A percentile compares a stretch with the other conserved stretches of the same genome.
phyloP scores from a whole-genome alignment of 495 filamentous ascomycete species.

The Lasiosphaeris hirsuta region DNA sequence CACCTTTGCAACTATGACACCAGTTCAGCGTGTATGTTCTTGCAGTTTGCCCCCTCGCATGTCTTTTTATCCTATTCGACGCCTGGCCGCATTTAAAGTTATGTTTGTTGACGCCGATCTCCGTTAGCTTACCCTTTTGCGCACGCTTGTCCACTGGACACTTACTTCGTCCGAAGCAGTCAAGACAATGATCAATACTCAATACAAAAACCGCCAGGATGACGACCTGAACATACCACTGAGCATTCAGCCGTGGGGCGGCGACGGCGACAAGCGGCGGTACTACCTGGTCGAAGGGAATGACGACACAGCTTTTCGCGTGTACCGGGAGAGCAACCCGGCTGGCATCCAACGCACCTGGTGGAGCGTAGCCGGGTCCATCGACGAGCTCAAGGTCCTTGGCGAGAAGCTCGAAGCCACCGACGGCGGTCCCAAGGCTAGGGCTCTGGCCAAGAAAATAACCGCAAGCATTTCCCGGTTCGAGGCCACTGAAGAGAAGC shows the following conservation, averaged over 20 bases:
- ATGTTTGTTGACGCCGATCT: background rate
- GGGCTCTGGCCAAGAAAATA: slow-evolving; percentile 73
- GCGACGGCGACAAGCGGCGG: slow-evolving; percentile 82
- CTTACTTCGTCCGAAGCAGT: slow-evolving; percentile 86
- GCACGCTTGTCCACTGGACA: slow-evolving; percentile 81
- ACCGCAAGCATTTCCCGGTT: slow-evolving; percentile 83
- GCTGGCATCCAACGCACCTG: slow-evolving; percentile 72
- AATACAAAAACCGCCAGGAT: slow-evolving; percentile 88
- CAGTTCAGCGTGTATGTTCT: slow-evolving; percentile 71
- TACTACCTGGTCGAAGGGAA: slow-evolving; percentile 93
- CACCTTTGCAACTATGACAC: slow-evolving; percentile 74
- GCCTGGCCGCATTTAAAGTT: too few species aligned
- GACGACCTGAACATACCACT: slow-evolving; percentile 91
- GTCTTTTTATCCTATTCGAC: background rate
- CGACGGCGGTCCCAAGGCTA: slow-evolving; percentile 76
- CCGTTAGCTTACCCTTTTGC: slow-evolving; percentile 72
- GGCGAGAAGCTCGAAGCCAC: slow-evolving; percentile 66
- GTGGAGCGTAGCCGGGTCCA: slow-evolving; percentile 87
- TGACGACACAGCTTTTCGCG: slow-evolving; percentile 88
- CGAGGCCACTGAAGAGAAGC: slow-evolving; percentile 94
- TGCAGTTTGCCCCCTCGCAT: background rate
- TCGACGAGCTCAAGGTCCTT: slow-evolving; percentile 77
- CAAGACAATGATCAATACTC: slow-evolving; percentile 73
- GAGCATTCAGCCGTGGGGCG: slow-evolving; percentile 92
- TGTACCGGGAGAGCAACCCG: slow-evolving; percentile 94